These are phyloP conservation scores for Aspergillus asperescens DNA, from an alignment of 495 filamentous ascomycete genomes.

Conservation along the genomic window DNA sequence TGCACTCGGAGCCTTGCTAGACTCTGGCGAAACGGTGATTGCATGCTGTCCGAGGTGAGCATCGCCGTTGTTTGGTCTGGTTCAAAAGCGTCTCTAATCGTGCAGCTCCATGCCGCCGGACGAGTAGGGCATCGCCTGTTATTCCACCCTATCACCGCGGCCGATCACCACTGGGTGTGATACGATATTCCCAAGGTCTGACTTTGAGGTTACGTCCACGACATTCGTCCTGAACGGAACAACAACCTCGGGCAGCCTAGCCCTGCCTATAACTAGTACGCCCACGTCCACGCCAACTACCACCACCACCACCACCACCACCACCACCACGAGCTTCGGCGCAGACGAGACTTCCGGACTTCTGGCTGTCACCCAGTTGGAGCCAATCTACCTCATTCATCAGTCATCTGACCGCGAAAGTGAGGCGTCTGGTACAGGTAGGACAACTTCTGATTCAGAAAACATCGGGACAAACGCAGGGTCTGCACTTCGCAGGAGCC, in stretches of 20 bases:
- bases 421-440: neutral
- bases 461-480: neutral
- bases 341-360: neutral
- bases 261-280: neutral
- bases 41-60: constrained; percentile 8
- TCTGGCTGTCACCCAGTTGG: neutral
- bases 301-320: neutral
- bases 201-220: neutral
- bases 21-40: constrained; percentile 1
- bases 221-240: neutral
- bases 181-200: neutral
- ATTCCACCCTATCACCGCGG: neutral
- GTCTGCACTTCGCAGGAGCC: neutral
- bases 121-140: neutral
- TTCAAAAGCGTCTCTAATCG: no score
- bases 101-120: neutral
- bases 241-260: neutral
- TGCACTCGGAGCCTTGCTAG: constrained; percentile 2
- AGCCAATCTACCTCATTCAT: neutral
- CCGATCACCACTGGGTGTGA: constrained; percentile 2
- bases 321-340: neutral
- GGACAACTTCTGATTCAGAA: neutral
- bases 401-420: neutral
- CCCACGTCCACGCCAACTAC: neutral
- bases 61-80: neutral